These are phyloP conservation scores for Heracleum sosnowskyi DNA, from an alignment of 129 eudicot genomes.

Conservation along the genomic window DNA sequence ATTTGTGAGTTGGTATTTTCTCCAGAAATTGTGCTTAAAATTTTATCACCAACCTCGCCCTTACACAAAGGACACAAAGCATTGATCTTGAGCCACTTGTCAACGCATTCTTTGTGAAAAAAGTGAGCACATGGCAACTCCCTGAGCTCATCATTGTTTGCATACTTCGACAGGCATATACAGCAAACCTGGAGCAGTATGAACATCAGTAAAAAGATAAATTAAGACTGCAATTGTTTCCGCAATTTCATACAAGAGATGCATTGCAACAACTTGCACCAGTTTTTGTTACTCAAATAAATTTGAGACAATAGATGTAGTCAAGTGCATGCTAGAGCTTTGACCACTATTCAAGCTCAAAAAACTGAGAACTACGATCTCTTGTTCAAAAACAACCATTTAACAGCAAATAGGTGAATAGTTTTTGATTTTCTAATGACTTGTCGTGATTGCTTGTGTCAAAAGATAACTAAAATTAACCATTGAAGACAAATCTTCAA, in stretches of 20 bases:
- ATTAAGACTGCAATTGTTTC: neutral
- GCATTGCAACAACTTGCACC: neutral
- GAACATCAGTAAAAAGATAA: neutral
- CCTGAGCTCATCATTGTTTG: slow-evolving; percentile 77
- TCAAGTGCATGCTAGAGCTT: neutral
- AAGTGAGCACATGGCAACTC: slow-evolving; percentile 83
- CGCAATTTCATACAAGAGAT: neutral
- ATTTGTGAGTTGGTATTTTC: slow-evolving; percentile 58
- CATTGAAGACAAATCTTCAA: neutral
- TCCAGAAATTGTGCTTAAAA: slow-evolving; percentile 50
- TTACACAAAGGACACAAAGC: slow-evolving; percentile 88
- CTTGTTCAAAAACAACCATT: neutral
- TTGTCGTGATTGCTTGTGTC: neutral
- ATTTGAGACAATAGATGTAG: neutral
- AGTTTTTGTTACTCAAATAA: neutral
- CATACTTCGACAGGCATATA: slow-evolving; percentile 83
- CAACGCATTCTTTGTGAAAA: slow-evolving; percentile 89
- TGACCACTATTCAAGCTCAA: neutral
- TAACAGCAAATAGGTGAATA: neutral
- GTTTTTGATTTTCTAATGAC: neutral
- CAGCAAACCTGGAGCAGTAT: slow-evolving; percentile 64
- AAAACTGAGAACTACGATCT: neutral
- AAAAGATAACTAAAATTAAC: neutral
- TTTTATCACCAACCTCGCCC: slow-evolving; percentile 80
- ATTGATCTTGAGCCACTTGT: slow-evolving; percentile 89